Base-by-base conservation (phyloP, 805 yeast species). In the Teunomyces aglyptinius region DNA sequence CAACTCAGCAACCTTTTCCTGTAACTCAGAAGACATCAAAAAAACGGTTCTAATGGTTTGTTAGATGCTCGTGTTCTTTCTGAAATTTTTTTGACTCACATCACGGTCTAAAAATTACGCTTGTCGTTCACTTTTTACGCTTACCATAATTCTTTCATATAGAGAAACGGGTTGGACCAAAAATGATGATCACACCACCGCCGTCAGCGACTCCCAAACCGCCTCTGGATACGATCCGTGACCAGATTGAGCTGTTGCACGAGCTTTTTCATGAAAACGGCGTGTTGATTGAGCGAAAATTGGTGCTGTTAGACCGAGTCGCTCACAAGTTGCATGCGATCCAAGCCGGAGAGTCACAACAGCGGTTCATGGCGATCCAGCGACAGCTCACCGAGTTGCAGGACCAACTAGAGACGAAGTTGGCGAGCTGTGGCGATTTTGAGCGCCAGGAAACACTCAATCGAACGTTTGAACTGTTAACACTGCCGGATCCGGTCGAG, bases 1-100 rank as follows among this genome's bases (percentile, higher is more conserved):
- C 53, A 78, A 63, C 38, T 68, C 65, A 48, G 75, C 75, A 26
- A 79, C 78, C 61, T 81, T 71, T 46, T 72, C 72, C 45, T 71
- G 71, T 48, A 78, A 70, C 32, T 50, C 53, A 16, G 55, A 50
- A 26, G 52, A 26, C 51, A 47, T 50, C 8, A 7, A 8, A 24
- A 24, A 6, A 19, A 5, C 20, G 20, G n/a, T 20, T 20, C 24
- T 20, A 7, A 24, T 3, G 26, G 16, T 41, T 22, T 13, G 3
- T 22, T 10, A 20, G 15, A 8, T n/a, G 18, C 13, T 36, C 27
- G 39, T 36, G 39, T 36, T 36, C 39, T 19, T 19, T 35, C 20
- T 22, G 39, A 36, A 22, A 36, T 36, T 36, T 36, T 36, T 36
- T 22, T 36, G 18, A 20, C 27, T 35, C 26, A 19, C 38, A 1